Evolutionary conservation across 441 rosid species (phyloP).

Genomic region (Omphalea diandra): DNA sequence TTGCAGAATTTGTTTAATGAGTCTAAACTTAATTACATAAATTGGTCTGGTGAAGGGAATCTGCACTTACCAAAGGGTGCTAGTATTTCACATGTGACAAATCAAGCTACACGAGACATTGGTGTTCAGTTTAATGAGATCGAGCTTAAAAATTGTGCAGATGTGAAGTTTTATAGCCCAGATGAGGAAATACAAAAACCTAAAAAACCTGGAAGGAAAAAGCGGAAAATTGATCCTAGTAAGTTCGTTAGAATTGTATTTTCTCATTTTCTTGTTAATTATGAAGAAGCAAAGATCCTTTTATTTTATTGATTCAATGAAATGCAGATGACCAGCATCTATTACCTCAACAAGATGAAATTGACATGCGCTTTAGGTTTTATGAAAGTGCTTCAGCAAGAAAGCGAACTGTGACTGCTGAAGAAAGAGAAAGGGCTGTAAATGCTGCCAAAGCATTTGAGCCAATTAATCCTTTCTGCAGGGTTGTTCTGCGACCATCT

Average conservation of each 20-base stretch:
- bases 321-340: conserved; percentile 51
- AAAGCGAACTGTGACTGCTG: conserved; percentile 90
- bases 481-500: conserved; percentile 96
- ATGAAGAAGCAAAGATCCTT: conserved; percentile 24
- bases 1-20: conserved; percentile 63
- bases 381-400: conserved; percentile 96
- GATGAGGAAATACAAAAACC: conserved; percentile 44
- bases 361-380: conserved; percentile 69
- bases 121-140: conserved; percentile 31
- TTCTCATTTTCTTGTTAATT: conserved; percentile 8
- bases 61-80: conserved; percentile 36
- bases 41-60: conserved; percentile 43
- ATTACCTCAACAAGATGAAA: conserved; percentile 47
- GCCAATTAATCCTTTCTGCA: conserved; percentile 90
- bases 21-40: conserved; percentile 37
- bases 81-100: conserved; percentile 30
- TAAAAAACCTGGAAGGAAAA: conserved; percentile 79
- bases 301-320: conserved; percentile 21
- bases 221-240: conserved; percentile 67
- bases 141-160: conserved; percentile 31
- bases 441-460: conserved; percentile 90
- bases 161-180: conserved; percentile 31
- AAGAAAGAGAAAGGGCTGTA: conserved; percentile 90
- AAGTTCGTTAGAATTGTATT: conserved; percentile 34
- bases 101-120: conserved; percentile 33